Percentiles rank a stretch among this genome's conserved stretches.
phyloP scores from a whole-genome alignment of 768 basidiomycete genomes.

The Lentinula boryana region DNA sequence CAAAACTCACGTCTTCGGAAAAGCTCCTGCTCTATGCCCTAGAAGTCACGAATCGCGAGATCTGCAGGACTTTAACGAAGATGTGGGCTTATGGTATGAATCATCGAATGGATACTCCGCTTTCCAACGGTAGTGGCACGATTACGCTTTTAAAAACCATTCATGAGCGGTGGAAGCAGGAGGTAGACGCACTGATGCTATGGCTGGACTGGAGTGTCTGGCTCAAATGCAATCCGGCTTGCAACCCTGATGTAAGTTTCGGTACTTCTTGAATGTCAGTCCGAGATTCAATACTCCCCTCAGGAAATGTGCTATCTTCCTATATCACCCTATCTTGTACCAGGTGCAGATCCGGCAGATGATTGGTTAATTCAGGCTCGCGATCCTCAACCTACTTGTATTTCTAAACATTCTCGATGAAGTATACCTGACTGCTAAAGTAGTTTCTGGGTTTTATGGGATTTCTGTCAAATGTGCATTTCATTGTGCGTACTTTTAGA shows the following conservation, averaged over 20 bases:
- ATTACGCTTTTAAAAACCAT: neutral
- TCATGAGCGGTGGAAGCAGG: neutral
- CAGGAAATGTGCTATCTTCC: conserved; percentile 5
- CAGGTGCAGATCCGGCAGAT: neutral
- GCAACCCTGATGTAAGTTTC: neutral
- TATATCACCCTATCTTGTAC: neutral
- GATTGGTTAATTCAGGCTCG: neutral
- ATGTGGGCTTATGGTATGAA: conserved; percentile 16
- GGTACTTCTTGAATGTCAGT: too few relatives aligned
- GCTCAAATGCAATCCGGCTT: conserved; percentile 1
- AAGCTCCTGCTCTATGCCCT: conserved; percentile 12
- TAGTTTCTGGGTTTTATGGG: neutral
- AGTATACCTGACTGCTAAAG: neutral
- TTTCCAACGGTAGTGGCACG: too few relatives aligned
- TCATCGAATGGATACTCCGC: neutral
- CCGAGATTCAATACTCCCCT: neutral
- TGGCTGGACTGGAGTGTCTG: conserved; percentile 6
- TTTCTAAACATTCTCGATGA: neutral
- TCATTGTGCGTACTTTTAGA: too few relatives aligned
- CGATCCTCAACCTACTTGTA: neutral
- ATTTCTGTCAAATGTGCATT: too few relatives aligned
- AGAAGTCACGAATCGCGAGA: conserved; percentile 15
- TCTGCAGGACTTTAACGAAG: conserved; percentile 13
- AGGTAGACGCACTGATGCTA: neutral
- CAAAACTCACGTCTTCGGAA: conserved; percentile 13